Conservation (phyloP, 1,284 basidiomycete species). For the Microbotryum scabiosae region DNA sequence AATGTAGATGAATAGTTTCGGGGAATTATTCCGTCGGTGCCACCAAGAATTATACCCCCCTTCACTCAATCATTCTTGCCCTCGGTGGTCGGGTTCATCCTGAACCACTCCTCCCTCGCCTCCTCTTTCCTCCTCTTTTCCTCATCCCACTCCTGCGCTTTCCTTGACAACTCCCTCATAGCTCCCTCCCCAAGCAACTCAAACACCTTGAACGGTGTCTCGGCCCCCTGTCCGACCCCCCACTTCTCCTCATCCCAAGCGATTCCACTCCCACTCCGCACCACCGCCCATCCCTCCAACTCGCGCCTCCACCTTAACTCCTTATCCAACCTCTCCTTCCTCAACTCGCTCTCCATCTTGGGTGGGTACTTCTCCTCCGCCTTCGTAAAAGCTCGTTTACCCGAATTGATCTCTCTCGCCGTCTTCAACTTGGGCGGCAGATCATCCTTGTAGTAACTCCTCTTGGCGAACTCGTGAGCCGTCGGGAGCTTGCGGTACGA, state of each 20-base stretch:
- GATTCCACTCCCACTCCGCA: conserved; percentile 29
- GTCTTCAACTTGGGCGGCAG: conserved; percentile 61
- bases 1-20: no score
- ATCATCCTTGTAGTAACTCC: conserved; percentile 60
- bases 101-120: neutral
- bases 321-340: conserved; percentile 33
- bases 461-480: conserved; percentile 52
- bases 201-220: conserved; percentile 12
- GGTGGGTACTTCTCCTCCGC: conserved; percentile 74
- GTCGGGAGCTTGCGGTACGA: conserved; percentile 53
- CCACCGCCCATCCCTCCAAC: conserved; percentile 34
- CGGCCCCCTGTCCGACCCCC: conserved; percentile 1
- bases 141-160: conserved; percentile 3
- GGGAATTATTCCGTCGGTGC: no score
- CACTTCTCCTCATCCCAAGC: conserved; percentile 30
- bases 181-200: conserved; percentile 5
- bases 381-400: conserved; percentile 73
- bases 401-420: conserved; percentile 66
- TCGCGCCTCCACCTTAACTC: conserved; percentile 34
- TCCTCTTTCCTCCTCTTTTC: conserved; percentile 4
- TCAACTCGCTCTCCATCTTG: conserved; percentile 54
- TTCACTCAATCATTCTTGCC: neutral
- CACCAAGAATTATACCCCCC: no score
- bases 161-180: conserved; percentile 2
- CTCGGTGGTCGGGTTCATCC: conserved; percentile 2